Evolutionary conservation across 495 filamentous ascomycete species (phyloP), one percentile per base, ranked within the genome.

Genomic region (Tricharina praecox): DNA sequence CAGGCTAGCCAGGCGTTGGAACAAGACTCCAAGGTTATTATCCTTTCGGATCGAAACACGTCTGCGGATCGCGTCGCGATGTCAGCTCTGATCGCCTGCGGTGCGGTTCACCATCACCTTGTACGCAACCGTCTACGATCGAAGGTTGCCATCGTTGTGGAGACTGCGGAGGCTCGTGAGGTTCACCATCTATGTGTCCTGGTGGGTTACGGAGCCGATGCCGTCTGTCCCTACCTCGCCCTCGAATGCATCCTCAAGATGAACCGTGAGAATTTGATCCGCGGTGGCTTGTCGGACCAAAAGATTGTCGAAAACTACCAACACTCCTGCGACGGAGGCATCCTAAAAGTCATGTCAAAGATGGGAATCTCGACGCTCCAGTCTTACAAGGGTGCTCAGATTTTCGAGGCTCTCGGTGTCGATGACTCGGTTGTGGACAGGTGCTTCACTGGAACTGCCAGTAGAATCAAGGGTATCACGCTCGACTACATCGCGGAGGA

Each of bases 341-440:
- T 99, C 50, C 72, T 99, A 48, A 99, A 99, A 69, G 90, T 99
- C 61, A 99, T 99, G 90, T 93, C 85, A 67, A 99, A 99, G 72
- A 99, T 99, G 90, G 90, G 90, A 67, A 99, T 99, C 56, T 99
- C 90, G 9, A 99, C 90, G 37, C 69, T 99, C 36, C 85, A 90
- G 63, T 92, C 83, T 55, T 99, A 99, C 72, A 99, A 99, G 70
- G 90, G 90, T 63, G 90, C 90, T 45, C 90, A 99, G 68, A 99
- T 99, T 53, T 99, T 96, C 53, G 90, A 99, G 62, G 90, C 92
- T n/a, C 78, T 99, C 36, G 90, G 90, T 64, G 78, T 99, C 24
- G 90, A 96, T 59, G 88, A 94, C 62, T 75, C 73, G 9, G 90
- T 99, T 45, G 88, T 99, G 43, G 88, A 99, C 63, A 79, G 85